A percentile compares a stretch with the other conserved stretches of the same genome.
Conservation (phyloP, 2,329 filamentous ascomycete species). For the Pyrenophora seminiperda region DNA sequence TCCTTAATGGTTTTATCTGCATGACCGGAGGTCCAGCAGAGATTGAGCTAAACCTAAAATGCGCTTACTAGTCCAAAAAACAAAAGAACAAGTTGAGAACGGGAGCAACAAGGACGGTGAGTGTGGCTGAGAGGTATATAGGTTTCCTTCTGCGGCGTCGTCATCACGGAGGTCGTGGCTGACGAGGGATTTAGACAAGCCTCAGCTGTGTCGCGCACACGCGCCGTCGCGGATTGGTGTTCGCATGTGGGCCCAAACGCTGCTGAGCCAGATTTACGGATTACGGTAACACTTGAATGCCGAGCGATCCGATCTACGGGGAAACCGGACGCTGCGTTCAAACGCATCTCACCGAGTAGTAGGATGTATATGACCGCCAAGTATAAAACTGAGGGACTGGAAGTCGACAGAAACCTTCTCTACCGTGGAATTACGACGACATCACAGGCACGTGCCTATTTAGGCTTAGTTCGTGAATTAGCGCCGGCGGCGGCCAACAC, state of each 20-base stretch:
- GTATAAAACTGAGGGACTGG: neutral
- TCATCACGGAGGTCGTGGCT: conserved; percentile 12
- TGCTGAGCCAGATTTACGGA: conserved; percentile 10
- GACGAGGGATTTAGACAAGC: conserved; percentile 12
- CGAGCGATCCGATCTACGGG: conserved; percentile 20
- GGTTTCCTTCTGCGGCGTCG: conserved; percentile 11
- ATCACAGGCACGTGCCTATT: neutral
- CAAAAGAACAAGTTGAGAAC: neutral
- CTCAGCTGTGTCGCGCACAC: conserved; percentile 16
- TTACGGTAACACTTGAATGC: conserved; percentile 21
- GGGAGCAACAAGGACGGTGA: conserved; percentile 1
- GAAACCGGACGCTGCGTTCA: neutral
- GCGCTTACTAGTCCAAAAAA: neutral
- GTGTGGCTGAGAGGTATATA: conserved; percentile 20
- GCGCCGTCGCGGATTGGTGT: conserved; percentile 20
- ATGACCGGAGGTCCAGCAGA: conserved; percentile 12
- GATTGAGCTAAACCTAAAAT: neutral
- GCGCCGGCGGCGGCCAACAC: neutral
- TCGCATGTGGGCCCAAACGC: conserved; percentile 17
- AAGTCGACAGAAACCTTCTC: neutral
- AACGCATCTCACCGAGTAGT: neutral
- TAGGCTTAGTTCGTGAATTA: neutral
- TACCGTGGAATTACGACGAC: neutral
- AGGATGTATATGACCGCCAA: neutral
- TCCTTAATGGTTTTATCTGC: conserved; percentile 24